Evolutionary conservation across 345 rosid species (phyloP).

Genomic region (Salix exigua): DNA sequence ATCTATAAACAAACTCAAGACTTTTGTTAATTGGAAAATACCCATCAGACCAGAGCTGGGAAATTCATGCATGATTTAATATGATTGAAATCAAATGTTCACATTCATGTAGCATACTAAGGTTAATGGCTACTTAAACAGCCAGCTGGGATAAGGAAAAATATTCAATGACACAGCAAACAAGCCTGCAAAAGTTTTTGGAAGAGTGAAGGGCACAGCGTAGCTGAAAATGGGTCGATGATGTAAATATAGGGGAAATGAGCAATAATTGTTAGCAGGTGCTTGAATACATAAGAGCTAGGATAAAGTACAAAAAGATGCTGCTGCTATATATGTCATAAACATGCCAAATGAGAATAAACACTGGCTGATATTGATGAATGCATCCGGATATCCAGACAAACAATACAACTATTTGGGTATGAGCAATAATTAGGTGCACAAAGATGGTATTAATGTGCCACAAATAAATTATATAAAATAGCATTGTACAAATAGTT

Average conservation of each 20-base stretch:
- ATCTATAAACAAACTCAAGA: constrained; percentile 15
- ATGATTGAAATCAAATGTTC: constrained; percentile 3
- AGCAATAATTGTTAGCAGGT: no score
- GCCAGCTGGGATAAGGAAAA: not conserved
- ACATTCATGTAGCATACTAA: not conserved
- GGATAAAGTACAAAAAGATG: no score
- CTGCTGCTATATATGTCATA: no score
- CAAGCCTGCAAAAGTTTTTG: not conserved
- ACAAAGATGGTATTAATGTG: no score
- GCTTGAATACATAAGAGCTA: no score
- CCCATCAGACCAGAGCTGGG: not conserved
- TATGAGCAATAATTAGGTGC: no score
- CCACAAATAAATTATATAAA: no score
- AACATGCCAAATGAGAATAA: no score
- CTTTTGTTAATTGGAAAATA: constrained; percentile 11
- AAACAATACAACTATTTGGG: no score
- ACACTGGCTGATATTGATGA: no score
- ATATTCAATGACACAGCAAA: not conserved
- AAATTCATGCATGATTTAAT: not conserved
- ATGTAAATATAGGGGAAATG: not conserved
- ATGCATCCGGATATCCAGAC: no score
- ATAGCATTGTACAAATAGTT: no score
- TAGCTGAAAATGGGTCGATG: not conserved
- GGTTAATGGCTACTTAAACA: not conserved
- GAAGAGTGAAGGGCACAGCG: not conserved